A percentile compares a stretch with the other conserved stretches of the same genome.
These are phyloP conservation scores for Fusarium mundagurra DNA, from an alignment of 2,329 filamentous ascomycete species.

Conservation along the genomic window DNA sequence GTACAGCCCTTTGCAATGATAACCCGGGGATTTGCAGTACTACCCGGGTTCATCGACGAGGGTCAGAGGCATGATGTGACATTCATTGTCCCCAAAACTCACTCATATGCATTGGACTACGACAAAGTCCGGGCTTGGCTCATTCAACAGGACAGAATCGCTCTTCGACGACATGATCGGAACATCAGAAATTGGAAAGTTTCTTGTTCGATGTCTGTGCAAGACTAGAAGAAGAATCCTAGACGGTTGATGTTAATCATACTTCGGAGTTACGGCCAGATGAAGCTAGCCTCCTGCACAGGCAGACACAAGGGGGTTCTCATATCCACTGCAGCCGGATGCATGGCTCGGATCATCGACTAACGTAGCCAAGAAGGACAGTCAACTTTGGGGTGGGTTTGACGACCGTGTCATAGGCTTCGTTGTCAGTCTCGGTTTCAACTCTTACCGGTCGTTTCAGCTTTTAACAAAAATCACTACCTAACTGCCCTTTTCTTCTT, in stretches of 20 bases:
- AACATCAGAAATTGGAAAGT: background rate
- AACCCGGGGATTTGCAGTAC: slow-evolving; percentile 2
- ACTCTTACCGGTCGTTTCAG: slow-evolving; percentile 21
- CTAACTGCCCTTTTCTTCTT: background rate
- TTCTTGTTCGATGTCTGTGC: slow-evolving; percentile 4
- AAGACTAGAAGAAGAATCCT: background rate
- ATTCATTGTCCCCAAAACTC: background rate
- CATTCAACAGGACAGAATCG: background rate
- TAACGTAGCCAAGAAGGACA: slow-evolving; percentile 13
- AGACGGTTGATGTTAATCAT: slow-evolving; percentile 21
- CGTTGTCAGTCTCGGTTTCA: slow-evolving; percentile 14
- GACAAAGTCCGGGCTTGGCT: background rate
- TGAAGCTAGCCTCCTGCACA: slow-evolving; percentile 29
- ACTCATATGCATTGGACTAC: background rate
- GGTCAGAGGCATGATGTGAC: background rate
- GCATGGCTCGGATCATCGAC: slow-evolving; percentile 27
- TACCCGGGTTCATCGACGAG: background rate
- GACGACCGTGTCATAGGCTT: slow-evolving; percentile 12
- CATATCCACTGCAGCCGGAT: slow-evolving; percentile 17
- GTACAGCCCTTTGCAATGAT: background rate
- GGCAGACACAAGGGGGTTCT: slow-evolving; percentile 8
- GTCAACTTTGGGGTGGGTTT: background rate
- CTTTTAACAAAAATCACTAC: background rate
- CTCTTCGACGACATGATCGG: background rate
- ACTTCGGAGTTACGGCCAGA: slow-evolving; percentile 34